Conservation (phyloP, 495 filamentous ascomycete genomes). For the Tuber microsphaerosporum region DNA sequence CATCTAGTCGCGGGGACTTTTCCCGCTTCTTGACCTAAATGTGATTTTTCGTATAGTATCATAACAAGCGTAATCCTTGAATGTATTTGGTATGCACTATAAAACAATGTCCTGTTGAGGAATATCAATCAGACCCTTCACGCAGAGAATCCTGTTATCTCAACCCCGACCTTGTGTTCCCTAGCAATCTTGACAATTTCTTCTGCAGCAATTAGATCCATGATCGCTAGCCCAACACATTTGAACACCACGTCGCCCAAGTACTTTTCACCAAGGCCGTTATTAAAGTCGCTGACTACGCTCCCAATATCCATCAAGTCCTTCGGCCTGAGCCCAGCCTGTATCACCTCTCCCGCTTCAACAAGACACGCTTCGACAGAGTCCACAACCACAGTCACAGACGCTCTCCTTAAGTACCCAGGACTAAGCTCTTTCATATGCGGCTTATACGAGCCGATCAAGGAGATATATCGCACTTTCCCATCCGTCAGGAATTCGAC, state of each 20-base stretch:
- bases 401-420: slow-evolving; percentile 61
- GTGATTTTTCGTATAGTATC: not conserved
- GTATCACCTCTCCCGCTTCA: slow-evolving; percentile 83
- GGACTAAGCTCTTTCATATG: slow-evolving; percentile 80
- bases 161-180: slow-evolving; percentile 38
- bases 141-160: not conserved
- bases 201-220: slow-evolving; percentile 71
- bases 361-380: slow-evolving; percentile 68
- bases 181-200: slow-evolving; percentile 68
- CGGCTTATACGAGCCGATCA: slow-evolving; percentile 72
- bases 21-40: not conserved
- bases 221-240: slow-evolving; percentile 69
- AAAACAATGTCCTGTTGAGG: not conserved
- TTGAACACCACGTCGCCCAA: slow-evolving; percentile 83
- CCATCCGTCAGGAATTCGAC: slow-evolving; percentile 43
- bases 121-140: not conserved
- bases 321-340: slow-evolving; percentile 60
- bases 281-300: slow-evolving; percentile 48
- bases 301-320: slow-evolving; percentile 70
- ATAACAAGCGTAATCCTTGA: not conserved
- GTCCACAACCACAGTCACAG: slow-evolving; percentile 77
- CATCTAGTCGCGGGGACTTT: not conserved
- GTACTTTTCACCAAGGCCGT: slow-evolving; percentile 63
- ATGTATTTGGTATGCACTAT: not conserved
- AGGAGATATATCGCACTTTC: slow-evolving; percentile 28